These are phyloP conservation scores for Sungouiella thailandica DNA, from an alignment of 805 yeast genomes.

Conservation along the genomic window DNA sequence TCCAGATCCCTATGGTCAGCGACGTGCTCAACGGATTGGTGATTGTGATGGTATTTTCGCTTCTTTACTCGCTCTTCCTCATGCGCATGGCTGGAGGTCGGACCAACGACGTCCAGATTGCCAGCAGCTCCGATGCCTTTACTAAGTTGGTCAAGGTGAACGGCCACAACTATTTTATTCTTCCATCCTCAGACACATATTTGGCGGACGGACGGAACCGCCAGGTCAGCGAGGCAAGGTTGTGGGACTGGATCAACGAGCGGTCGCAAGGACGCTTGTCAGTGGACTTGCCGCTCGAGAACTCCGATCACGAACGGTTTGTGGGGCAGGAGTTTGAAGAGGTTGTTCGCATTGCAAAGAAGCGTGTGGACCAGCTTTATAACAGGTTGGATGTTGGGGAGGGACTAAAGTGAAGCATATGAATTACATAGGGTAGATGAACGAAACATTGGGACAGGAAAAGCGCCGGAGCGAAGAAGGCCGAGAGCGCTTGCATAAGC, in stretches of 20 bases:
- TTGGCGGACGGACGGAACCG: slow-evolving; percentile 5
- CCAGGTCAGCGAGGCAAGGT: slow-evolving; percentile 3
- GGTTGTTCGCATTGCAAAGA: slow-evolving; percentile 12
- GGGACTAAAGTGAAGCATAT: background rate
- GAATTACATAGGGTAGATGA: background rate
- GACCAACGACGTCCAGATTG: background rate
- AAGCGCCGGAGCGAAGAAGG: no score
- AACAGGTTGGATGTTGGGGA: slow-evolving; percentile 1
- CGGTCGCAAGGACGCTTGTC: slow-evolving; percentile 2
- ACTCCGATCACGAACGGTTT: background rate
- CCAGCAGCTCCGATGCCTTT: background rate
- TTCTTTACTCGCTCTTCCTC: slow-evolving; percentile 7
- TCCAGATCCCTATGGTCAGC: slow-evolving; percentile 9
- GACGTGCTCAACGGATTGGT: slow-evolving; percentile 7
- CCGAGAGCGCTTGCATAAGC: no score
- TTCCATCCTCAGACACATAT: slow-evolving; percentile 10
- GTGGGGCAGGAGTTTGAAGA: slow-evolving; percentile 10
- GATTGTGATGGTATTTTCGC: slow-evolving; percentile 4
- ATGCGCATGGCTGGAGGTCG: slow-evolving; percentile 1
- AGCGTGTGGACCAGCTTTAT: slow-evolving; percentile 11
- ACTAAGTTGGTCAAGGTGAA: slow-evolving; percentile 2
- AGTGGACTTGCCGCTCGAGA: background rate
- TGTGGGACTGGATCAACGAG: slow-evolving; percentile 15
- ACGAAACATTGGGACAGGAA: no score
- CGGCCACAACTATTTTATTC: slow-evolving; percentile 4